Evolutionary conservation across 257 asterid species (phyloP), one percentile per base, ranked within the genome.

Genomic region (Ajuga chamaepitys): DNA sequence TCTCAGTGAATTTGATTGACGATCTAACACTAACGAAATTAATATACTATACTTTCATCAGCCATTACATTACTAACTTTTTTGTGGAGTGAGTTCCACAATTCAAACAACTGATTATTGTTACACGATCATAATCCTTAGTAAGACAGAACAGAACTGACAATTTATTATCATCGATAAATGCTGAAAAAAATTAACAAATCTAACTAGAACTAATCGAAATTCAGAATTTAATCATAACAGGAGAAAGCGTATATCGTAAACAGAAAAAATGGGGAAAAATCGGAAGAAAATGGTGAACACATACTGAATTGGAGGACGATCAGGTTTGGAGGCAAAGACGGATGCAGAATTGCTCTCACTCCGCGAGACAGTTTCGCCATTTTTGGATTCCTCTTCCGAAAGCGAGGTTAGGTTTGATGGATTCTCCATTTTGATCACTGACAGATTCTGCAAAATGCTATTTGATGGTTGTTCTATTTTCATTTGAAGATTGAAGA

Each of bases 231-330:
- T 14, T 25, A 70, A 67, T 34, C 53, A 34, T 3, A 47, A 44
- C 30, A 18, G 13, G 45, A 13, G 40, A 68, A 32, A 35, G 16
- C 3, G 7, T 7, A 30, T 0, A 5, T 8, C 17, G 10, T 4
- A 22, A 40, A 14, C 12, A 4, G 14, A 34, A 8, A 52, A 42
- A 68, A 50, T 11, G 22, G 54, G 12, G 13, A 13, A 71, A 60
- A 60, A 52, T 18, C 35, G 47, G n/a, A 50, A 25, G 18, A 75
- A 68, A 70, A 28, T 68, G 34, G 44, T 38, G 51, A 70, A 60
- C 74, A 69, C 85, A 32, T 77, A 90, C 97, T 79, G 89, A 68
- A 41, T 69, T 45, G 95, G 84, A 57, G 87, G 92, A 63, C 95
- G 95, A 73, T 76, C 77, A 42, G 95, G 95, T 68, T 71, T 82